A percentile compares a stretch with the other conserved stretches of the same genome.
phyloP scores from a whole-genome alignment of 2,329 filamentous ascomycete species.

The Microcera coccophila region DNA sequence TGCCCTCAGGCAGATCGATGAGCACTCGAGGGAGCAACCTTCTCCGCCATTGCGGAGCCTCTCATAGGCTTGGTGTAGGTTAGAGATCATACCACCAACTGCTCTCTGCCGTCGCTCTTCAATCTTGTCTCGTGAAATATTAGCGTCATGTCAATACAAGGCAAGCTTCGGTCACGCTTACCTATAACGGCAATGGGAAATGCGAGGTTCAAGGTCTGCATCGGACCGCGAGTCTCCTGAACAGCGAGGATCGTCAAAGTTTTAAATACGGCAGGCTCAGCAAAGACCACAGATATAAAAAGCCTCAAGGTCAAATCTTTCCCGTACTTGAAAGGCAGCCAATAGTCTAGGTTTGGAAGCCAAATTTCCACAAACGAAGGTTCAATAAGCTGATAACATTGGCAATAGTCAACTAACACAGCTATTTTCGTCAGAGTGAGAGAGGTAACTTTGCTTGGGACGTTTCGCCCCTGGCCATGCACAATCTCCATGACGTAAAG shows the following conservation, averaged over 20 bases:
- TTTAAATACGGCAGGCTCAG: background rate
- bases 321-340: background rate
- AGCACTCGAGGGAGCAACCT: background rate
- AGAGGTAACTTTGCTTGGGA: conserved; percentile 35
- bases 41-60: background rate
- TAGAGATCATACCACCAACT: too few species aligned
- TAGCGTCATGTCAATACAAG: background rate
- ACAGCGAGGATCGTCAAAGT: background rate
- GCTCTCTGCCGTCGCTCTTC: background rate
- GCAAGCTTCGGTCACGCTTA: background rate
- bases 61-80: too few species aligned
- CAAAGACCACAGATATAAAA: background rate
- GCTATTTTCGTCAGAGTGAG: conserved; percentile 41
- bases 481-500: conserved; percentile 42
- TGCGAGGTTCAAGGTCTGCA: background rate
- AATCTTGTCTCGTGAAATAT: background rate
- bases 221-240: background rate
- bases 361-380: conserved; percentile 20
- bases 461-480: conserved; percentile 37
- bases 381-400: conserved; percentile 40
- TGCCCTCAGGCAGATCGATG: background rate
- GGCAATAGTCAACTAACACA: conserved; percentile 41
- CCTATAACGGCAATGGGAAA: background rate
- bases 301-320: background rate
- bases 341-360: background rate